Evolutionary conservation across 352 stramenopile species (phyloP), one percentile per base, ranked within the genome.

Genomic region (Phytopythium vexans): DNA sequence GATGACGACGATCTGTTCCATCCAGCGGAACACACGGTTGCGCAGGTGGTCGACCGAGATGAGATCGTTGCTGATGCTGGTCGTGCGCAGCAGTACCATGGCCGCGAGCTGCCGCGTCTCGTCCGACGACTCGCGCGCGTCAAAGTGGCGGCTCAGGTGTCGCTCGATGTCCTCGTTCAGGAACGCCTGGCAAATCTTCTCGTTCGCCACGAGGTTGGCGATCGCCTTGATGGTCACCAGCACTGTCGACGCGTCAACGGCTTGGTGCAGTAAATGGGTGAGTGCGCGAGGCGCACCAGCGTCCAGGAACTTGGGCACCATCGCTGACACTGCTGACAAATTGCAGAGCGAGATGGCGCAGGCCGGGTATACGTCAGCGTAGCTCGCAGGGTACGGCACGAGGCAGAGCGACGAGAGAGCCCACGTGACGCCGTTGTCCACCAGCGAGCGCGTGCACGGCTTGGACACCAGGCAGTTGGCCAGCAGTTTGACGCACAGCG

Each of bases 1-100:
- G 74, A 90, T 90, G 41, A 69, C 58, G 41, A 88, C 86, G 53
- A 90, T 90, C 58, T 90, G 74, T 52, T 90, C 77, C 80, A 88
- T 88, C 80, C 80, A 90, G 4, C 85, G 63, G 8, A 90, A 78
- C 42, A 87, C 77, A 11, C 72, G 75, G 37, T 72, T 56, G 41
- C 82, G 85, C 4, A 87, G 49, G 49, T 70, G 73, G n/a, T 90
- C 82, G 0, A 78, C 59, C 11, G 75, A 86, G 53, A 88, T 74
- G 47, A 88, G 54, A 0, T 77, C 74, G 41, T 89, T 78, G 51
- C 89, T 89, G 12, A 77, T 73, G 43, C 82, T 89, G 5, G 82
- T 86, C 37, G 88, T 74, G 8, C 79, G 67, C 21, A 92, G 56
- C 2, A 92, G 51, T 38, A 89, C 70, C 77, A 90, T 89, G 8